A percentile compares a stretch with the other conserved stretches of the same genome.
phyloP scores from a whole-genome alignment of 345 rosid species.

The Draba incana region DNA sequence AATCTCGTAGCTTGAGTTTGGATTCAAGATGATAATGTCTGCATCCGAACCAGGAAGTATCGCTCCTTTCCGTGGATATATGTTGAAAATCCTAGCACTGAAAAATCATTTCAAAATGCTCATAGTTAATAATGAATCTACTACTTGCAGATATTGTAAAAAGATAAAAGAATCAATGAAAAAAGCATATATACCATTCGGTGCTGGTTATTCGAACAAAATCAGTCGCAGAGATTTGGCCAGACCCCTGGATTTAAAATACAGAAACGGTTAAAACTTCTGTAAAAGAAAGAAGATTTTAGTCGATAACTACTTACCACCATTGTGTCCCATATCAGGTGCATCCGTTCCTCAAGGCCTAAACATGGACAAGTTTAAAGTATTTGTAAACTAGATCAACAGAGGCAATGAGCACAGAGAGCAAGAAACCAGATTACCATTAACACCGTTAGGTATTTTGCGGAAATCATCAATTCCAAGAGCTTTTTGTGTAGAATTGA shows the following conservation, averaged over 20 bases:
- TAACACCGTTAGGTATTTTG: constrained; percentile 91
- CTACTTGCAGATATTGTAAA: too few relatives aligned
- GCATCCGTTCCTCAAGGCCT: constrained; percentile 99
- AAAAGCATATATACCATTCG: constrained; percentile 61
- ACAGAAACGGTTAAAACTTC: background rate
- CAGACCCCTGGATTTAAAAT: constrained; percentile 59
- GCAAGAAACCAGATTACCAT: constrained; percentile 57
- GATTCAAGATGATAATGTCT: constrained; percentile 87
- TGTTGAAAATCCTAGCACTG: constrained; percentile 94
- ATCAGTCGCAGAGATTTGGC: constrained; percentile 72
- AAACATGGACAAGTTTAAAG: constrained; percentile 19
- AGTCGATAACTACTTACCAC: constrained; percentile 65
- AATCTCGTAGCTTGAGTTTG: constrained; percentile 77
- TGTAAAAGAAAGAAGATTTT: constrained; percentile 1
- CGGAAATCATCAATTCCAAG: constrained; percentile 88
- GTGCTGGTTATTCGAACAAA: constrained; percentile 78
- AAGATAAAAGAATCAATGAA: background rate
- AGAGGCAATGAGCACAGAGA: constrained; percentile 12
- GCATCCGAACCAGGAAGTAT: constrained; percentile 95
- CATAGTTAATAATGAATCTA: background rate
- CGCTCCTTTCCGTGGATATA: constrained; percentile 95
- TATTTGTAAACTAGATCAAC: constrained; percentile 1
- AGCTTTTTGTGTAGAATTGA: constrained; percentile 85
- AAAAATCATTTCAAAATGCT: background rate
- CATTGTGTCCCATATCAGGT: constrained; percentile 91